These are phyloP conservation scores for Tephrocybe sp. DNA, from an alignment of 768 basidiomycete genomes.

Conservation along the genomic window DNA sequence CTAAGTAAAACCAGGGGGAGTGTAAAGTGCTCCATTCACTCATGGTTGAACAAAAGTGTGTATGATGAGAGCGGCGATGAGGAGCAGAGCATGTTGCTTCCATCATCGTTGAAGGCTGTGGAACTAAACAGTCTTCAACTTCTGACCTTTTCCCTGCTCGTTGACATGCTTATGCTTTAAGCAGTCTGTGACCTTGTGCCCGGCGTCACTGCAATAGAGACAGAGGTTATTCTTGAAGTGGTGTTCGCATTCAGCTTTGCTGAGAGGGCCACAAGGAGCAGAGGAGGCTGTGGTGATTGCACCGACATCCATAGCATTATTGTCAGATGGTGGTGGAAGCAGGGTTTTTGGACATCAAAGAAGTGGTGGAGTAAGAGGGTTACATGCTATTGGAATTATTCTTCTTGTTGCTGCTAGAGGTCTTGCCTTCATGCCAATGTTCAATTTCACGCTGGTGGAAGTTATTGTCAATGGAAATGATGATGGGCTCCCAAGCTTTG, in stretches of 20 bases:
- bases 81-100: constrained; percentile 22
- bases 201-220: constrained; percentile 32
- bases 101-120: constrained; percentile 26
- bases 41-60: constrained; percentile 13
- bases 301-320: constrained; percentile 33
- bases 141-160: constrained; percentile 27
- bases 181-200: constrained; percentile 29
- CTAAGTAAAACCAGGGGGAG: too few relatives aligned
- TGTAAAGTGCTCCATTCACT: too few relatives aligned
- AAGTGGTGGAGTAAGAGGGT: background rate
- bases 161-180: constrained; percentile 13
- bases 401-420: constrained; percentile 7
- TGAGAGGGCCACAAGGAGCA: constrained; percentile 24
- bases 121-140: constrained; percentile 25
- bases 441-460: constrained; percentile 22
- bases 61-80: constrained; percentile 15
- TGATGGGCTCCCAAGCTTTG: constrained; percentile 17
- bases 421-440: background rate
- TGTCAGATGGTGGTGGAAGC: constrained; percentile 16
- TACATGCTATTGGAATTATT: constrained; percentile 2
- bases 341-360: constrained; percentile 4
- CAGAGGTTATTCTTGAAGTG: constrained; percentile 28
- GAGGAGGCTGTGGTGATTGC: constrained; percentile 14
- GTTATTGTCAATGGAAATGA: constrained; percentile 26
- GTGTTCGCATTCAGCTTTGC: constrained; percentile 24